Conservation (phyloP, 768 basidiomycete genomes). For the Leccinum aurantiacum region DNA sequence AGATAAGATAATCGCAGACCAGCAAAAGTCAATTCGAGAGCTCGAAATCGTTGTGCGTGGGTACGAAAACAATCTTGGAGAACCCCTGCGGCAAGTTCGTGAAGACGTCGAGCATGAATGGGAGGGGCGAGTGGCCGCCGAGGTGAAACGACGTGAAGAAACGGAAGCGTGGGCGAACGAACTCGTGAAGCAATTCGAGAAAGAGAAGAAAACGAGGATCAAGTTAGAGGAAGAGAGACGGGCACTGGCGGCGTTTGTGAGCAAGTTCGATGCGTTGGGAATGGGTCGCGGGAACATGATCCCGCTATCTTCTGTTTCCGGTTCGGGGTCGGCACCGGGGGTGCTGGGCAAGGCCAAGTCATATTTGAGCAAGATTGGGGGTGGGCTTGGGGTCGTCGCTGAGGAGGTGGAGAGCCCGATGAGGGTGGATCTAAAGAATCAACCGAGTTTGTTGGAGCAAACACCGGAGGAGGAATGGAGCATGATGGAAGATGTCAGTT, state of each 20-base stretch:
- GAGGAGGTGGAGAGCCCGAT: constrained; percentile 51
- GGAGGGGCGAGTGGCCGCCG: constrained; percentile 56
- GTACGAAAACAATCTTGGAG: constrained; percentile 72
- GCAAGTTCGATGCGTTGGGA: constrained; percentile 76
- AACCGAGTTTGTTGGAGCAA: constrained; percentile 59
- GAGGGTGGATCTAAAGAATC: constrained; percentile 44
- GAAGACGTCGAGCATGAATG: constrained; percentile 79
- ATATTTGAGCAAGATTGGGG: constrained; percentile 39
- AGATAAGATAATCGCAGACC: constrained; percentile 69
- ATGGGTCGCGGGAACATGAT: constrained; percentile 40
- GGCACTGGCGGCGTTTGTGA: constrained; percentile 77
- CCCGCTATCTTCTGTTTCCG: constrained; percentile 26
- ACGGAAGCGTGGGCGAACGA: constrained; percentile 74
- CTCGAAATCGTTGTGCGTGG: constrained; percentile 71
- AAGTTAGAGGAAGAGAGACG: constrained; percentile 77
- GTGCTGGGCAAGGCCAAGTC: constrained; percentile 48
- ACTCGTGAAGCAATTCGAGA: constrained; percentile 72
- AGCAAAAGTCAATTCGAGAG: constrained; percentile 73
- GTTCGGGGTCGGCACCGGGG: not conserved
- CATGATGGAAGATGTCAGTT: constrained; percentile 49
- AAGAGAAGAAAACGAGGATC: constrained; percentile 68
- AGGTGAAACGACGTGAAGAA: constrained; percentile 61
- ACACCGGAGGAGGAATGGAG: constrained; percentile 57
- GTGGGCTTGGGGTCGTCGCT: constrained; percentile 23
- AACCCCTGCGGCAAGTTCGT: constrained; percentile 61